Evolutionary conservation across 345 rosid species (phyloP).

Genomic region (Hibiscus trionum): DNA sequence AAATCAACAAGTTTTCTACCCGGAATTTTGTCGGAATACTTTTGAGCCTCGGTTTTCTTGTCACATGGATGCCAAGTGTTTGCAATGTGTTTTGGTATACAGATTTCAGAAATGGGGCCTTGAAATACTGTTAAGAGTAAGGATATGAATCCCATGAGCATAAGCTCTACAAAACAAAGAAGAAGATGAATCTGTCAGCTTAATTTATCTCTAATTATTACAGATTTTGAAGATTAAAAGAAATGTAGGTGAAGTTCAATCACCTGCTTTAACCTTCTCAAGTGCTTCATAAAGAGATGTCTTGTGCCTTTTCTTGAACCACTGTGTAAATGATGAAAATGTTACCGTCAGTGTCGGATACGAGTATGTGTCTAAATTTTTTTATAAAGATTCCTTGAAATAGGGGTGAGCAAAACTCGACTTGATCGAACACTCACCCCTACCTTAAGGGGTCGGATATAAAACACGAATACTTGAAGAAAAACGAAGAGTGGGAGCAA

Average conservation of each 20-base stretch:
- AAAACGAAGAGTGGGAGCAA: not conserved
- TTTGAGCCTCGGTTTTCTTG: not conserved
- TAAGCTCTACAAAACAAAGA: conserved; percentile 41
- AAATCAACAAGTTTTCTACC: conserved; percentile 41
- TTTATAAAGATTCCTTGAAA: too few species aligned
- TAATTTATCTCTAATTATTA: too few species aligned
- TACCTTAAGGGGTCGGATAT: too few species aligned
- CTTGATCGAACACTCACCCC: too few species aligned
- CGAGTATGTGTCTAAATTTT: too few species aligned
- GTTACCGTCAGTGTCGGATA: not conserved
- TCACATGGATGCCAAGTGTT: conserved; percentile 72
- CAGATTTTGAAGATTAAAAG: not conserved
- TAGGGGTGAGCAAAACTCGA: too few species aligned
- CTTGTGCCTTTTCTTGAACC: conserved; percentile 56
- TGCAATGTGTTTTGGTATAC: conserved; percentile 37
- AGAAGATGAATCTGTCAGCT: not conserved
- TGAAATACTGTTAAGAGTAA: conserved; percentile 44
- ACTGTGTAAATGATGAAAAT: conserved; percentile 28
- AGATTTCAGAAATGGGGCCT: conserved; percentile 38
- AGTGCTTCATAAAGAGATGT: conserved; percentile 74
- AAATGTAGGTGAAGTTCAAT: not conserved
- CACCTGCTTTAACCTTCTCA: conserved; percentile 76
- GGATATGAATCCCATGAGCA: conserved; percentile 78
- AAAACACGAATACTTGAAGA: not conserved
- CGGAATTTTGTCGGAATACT: not conserved